phyloP scores from a whole-genome alignment of 345 rosid genomes.

The Melaleuca alternifolia region DNA sequence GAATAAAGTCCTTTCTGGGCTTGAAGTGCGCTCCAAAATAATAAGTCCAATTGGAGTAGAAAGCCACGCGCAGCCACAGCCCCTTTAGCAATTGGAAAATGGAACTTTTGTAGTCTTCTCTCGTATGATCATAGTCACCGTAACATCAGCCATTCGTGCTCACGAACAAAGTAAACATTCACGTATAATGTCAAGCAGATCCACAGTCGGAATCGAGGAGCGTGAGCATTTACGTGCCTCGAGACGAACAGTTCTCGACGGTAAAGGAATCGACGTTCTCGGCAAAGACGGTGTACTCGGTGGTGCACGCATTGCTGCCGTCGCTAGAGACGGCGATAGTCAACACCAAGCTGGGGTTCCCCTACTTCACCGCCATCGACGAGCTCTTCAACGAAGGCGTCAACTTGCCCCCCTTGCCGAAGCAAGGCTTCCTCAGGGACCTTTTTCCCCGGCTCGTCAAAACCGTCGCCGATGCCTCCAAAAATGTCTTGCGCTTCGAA shows the following conservation, averaged over 20 bases:
- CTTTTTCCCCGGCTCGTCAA: constrained; percentile 47
- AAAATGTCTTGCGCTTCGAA: constrained; percentile 43
- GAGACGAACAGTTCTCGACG: constrained; percentile 18
- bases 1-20: not conserved
- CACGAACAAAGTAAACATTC: not conserved
- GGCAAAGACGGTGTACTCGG: constrained; percentile 37
- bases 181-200: constrained; percentile 2
- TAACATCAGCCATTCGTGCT: not conserved
- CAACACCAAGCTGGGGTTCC: constrained; percentile 39
- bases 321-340: constrained; percentile 27
- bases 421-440: constrained; percentile 13
- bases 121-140: not conserved
- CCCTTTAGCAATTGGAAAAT: constrained; percentile 1
- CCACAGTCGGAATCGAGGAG: constrained; percentile 13
- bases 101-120: not conserved
- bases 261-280: constrained; percentile 8
- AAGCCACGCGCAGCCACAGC: not conserved
- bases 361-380: constrained; percentile 54
- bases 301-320: constrained; percentile 45
- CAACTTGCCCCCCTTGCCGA: constrained; percentile 12
- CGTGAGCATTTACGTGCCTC: constrained; percentile 12
- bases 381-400: constrained; percentile 51
- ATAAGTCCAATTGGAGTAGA: not conserved
- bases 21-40: not conserved
- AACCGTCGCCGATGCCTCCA: constrained; percentile 13